Evolutionary conservation across 2,329 filamentous ascomycete genomes (phyloP), one percentile per base, ranked within the genome.

Genomic region (Davidsoniella eucalypti): DNA sequence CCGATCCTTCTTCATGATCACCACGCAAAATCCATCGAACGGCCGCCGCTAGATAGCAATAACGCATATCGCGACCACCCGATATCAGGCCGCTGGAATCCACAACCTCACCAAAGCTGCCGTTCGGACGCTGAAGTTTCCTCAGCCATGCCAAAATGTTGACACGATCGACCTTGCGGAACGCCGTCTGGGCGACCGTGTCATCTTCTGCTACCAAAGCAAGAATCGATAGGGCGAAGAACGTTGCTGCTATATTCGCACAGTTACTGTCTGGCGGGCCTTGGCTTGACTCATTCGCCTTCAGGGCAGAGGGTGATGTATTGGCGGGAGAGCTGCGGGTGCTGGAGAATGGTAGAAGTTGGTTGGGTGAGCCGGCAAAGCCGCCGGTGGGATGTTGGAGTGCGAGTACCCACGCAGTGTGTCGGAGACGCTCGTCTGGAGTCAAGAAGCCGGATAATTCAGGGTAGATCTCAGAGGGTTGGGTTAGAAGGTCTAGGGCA

Each of bases 31-130:
- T 83, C 76, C 85, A 94, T 38, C 92, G 72, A 29, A 94, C 80
- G 7, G 80, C 80, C 16, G 84, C 76, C 3, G 85, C 88, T 60
- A 87, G 80, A 63, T 92, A 94, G 58, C 87, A 92, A 61, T 90
- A 90, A 51, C 92, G 73, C 67, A 87, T 82, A 64, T 98, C 92
- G 50, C 76, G 75, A 0, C 87, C 87, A 0, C 90, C 90, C 36
- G 80, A 76, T n/a, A 90, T 59, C 59, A 65, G 56, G 61, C 70
- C 69, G 10, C 67, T 61, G 57, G 76, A 75, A 4, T 72, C 74
- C 2, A 90, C 61, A 1, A 85, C 75, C 64, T 98, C 88, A 0
- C 88, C 92, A 62, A 98, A 96, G 58, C 87, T 93, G 2, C 92
- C 92, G 61, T 96, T 85, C 0, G 68, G 64, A 23, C 87, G 75